A percentile compares a stretch with the other conserved stretches of the same genome.
Conservation (phyloP, 352 stramenopile genomes). For the Pythium utonaiense region DNA sequence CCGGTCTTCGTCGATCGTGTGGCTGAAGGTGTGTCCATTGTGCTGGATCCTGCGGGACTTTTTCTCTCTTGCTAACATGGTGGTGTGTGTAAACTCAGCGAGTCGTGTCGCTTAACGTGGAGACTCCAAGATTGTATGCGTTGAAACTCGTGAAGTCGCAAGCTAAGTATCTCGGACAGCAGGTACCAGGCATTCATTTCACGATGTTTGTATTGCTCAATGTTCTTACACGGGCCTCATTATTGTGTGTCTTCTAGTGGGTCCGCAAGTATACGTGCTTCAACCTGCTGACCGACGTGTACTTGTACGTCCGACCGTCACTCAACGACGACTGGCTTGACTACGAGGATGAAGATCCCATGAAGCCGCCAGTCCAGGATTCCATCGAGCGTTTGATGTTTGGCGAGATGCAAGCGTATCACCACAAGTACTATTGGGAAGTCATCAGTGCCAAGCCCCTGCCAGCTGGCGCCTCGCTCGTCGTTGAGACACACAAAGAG, state of each 20-base stretch:
- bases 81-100: constrained; percentile 29
- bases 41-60: too few species aligned
- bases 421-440: constrained; percentile 85
- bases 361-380: constrained; percentile 63
- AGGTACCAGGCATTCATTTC: too few species aligned
- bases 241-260: constrained; percentile 42
- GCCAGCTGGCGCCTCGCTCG: constrained; percentile 39
- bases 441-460: constrained; percentile 48
- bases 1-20: constrained; percentile 71
- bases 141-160: constrained; percentile 85
- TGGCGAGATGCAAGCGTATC: constrained; percentile 83
- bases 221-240: too few species aligned
- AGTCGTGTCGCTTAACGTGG: constrained; percentile 65
- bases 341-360: constrained; percentile 78
- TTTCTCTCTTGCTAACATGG: neutral
- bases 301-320: constrained; percentile 71
- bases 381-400: constrained; percentile 74
- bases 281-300: constrained; percentile 71
- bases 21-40: constrained; percentile 70
- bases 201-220: too few species aligned
- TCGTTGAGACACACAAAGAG: constrained; percentile 62
- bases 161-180: constrained; percentile 75
- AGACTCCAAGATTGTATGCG: constrained; percentile 64
- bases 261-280: constrained; percentile 84
- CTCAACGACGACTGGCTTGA: constrained; percentile 80